These are phyloP conservation scores for Gossypium rotundifolium DNA, from an alignment of 345 rosid genomes.

Conservation along the genomic window DNA sequence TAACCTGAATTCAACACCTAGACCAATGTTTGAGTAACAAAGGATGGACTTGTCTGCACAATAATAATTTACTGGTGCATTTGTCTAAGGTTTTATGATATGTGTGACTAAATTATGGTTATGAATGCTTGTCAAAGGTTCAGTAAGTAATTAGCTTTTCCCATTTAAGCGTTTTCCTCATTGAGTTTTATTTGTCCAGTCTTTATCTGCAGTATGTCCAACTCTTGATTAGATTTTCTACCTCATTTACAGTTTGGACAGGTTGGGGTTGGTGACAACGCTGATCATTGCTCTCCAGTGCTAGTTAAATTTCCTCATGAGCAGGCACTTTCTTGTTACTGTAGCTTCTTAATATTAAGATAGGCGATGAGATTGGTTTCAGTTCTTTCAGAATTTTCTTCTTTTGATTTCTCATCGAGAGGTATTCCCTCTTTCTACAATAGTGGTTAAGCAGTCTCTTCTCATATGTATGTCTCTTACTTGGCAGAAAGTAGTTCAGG, in stretches of 20 bases:
- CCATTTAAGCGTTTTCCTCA: background rate
- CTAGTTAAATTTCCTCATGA: slow-evolving; percentile 70
- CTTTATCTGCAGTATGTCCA: background rate
- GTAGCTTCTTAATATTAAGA: slow-evolving; percentile 19
- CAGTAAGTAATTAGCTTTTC: background rate
- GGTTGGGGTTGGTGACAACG: slow-evolving; percentile 79
- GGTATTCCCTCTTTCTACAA: background rate
- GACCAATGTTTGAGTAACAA: background rate
- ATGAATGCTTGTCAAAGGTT: background rate
- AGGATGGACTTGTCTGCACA: background rate
- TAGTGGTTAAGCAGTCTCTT: background rate
- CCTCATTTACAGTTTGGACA: slow-evolving; percentile 76
- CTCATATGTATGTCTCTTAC: slow-evolving; percentile 7
- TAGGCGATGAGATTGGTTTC: slow-evolving; percentile 23
- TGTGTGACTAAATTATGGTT: background rate
- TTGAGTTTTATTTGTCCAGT: background rate
- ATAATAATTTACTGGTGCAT: background rate
- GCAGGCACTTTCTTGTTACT: slow-evolving; percentile 57
- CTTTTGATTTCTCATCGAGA: slow-evolving; percentile 14
- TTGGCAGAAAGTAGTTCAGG: slow-evolving; percentile 67
- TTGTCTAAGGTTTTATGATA: background rate
- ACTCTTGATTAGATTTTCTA: background rate
- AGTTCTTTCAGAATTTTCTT: slow-evolving; percentile 15
- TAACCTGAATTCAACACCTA: background rate
- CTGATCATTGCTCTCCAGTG: slow-evolving; percentile 74